phyloP scores from a whole-genome alignment of 805 yeast species.

The Wickerhamomyces alni region DNA sequence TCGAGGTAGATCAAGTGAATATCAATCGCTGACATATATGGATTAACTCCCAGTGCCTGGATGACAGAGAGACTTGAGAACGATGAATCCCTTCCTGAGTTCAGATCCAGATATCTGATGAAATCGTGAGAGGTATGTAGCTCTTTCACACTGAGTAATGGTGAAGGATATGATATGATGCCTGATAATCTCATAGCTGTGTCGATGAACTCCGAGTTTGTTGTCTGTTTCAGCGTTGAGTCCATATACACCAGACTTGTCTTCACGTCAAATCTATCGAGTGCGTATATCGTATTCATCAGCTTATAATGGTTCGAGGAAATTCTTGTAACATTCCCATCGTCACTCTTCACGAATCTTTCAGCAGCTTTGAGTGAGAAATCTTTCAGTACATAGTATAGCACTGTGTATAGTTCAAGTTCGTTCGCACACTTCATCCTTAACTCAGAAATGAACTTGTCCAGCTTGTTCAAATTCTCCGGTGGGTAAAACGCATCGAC shows the following conservation, averaged over 20 bases:
- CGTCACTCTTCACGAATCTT: slow-evolving; percentile 4
- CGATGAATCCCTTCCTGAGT: slow-evolving; percentile 14
- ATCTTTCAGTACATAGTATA: slow-evolving; percentile 22
- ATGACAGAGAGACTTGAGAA: slow-evolving; percentile 16
- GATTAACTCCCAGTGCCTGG: slow-evolving; percentile 9
- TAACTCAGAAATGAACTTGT: slow-evolving; percentile 9
- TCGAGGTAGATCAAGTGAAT: slow-evolving; percentile 18
- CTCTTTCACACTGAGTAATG: slow-evolving; percentile 1
- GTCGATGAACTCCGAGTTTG: slow-evolving; percentile 10
- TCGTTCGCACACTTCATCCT: slow-evolving; percentile 4
- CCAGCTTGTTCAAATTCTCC: slow-evolving; percentile 14
- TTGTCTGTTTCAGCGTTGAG: slow-evolving; percentile 4
- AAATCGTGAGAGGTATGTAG: slow-evolving; percentile 7
- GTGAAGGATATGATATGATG: slow-evolving; percentile 18
- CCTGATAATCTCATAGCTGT: slow-evolving; percentile 19
- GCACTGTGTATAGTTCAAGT: slow-evolving; percentile 9
- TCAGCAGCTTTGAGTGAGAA: slow-evolving; percentile 17
- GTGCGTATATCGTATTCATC: slow-evolving; percentile 18
- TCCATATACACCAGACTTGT: slow-evolving; percentile 12
- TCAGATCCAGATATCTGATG: slow-evolving; percentile 6
- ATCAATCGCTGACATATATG: slow-evolving; percentile 13
- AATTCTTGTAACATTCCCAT: neutral
- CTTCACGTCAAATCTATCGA: slow-evolving; percentile 21
- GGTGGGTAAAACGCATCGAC: slow-evolving; percentile 19
- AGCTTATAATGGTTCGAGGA: slow-evolving; percentile 10